These are phyloP conservation scores for Termitomyces sp. DNA, from an alignment of 1,284 basidiomycete species.

Conservation along the genomic window DNA sequence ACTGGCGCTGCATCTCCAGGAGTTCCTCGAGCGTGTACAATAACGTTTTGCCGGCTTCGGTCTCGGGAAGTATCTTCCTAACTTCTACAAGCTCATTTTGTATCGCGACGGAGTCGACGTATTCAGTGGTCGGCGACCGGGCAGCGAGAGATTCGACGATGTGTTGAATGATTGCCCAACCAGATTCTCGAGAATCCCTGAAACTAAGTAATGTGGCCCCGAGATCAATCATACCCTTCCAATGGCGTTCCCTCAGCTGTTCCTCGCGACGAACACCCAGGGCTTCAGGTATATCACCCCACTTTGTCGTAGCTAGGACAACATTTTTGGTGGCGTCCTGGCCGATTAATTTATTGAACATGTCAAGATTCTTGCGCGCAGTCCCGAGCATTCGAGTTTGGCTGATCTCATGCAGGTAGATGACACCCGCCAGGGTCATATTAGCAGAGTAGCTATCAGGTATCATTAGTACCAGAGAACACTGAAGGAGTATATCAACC, in stretches of 20 bases:
- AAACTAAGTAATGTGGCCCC: constrained; percentile 16
- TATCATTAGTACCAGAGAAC: neutral
- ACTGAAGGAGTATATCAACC: neutral
- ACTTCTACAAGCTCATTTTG: constrained; percentile 22
- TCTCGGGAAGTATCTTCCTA: constrained; percentile 18
- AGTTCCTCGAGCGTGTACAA: constrained; percentile 15
- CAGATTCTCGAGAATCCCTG: constrained; percentile 10
- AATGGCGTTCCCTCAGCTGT: constrained; percentile 18
- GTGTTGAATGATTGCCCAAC: constrained; percentile 15
- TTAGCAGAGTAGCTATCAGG: constrained; percentile 10
- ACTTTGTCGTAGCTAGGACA: constrained; percentile 14
- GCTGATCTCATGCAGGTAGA: constrained; percentile 15
- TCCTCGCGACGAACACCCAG: constrained; percentile 16
- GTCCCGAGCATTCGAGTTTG: constrained; percentile 15
- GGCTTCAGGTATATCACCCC: constrained; percentile 14
- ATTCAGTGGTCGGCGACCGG: neutral
- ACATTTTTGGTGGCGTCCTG: constrained; percentile 12
- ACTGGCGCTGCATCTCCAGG: constrained; percentile 10
- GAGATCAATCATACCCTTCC: constrained; percentile 19
- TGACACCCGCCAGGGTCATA: constrained; percentile 15
- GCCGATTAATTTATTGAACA: constrained; percentile 16
- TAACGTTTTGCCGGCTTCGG: constrained; percentile 19
- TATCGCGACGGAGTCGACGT: constrained; percentile 15
- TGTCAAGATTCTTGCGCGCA: constrained; percentile 15
- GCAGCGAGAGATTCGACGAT: constrained; percentile 1